Conservation (phyloP, 257 asterid genomes). For the Przewalskia tangutica region DNA sequence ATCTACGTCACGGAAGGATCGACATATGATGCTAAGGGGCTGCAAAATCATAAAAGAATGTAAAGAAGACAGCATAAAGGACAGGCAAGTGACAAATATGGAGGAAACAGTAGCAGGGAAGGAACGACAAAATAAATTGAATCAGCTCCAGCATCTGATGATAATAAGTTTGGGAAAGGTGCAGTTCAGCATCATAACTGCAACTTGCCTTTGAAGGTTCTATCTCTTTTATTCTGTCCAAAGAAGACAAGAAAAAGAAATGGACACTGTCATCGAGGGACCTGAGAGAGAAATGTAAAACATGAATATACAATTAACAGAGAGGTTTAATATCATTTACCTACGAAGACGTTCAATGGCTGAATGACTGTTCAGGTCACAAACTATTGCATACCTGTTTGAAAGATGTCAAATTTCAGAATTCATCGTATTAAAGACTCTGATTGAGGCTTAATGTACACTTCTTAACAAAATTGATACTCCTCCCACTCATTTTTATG, state of each 20-base stretch:
- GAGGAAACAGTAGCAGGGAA: neutral
- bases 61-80: neutral
- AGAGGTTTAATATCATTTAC: constrained; percentile 21
- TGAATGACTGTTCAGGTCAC: constrained; percentile 57
- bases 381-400: constrained; percentile 69
- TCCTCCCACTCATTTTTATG: neutral
- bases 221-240: constrained; percentile 66
- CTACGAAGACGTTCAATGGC: constrained; percentile 81
- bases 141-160: constrained; percentile 5
- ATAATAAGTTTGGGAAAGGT: neutral
- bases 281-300: neutral
- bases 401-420: neutral
- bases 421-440: neutral
- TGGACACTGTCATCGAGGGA: constrained; percentile 6
- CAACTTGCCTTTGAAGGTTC: constrained; percentile 75
- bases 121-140: neutral
- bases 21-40: constrained; percentile 89
- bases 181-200: neutral
- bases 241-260: constrained; percentile 15
- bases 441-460: neutral
- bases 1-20: constrained; percentile 80
- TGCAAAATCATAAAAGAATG: constrained; percentile 21
- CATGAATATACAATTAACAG: neutral
- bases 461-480: neutral
- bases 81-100: neutral